phyloP scores from a whole-genome alignment of 2,329 filamentous ascomycete species.

The Ascochyta rabiei region DNA sequence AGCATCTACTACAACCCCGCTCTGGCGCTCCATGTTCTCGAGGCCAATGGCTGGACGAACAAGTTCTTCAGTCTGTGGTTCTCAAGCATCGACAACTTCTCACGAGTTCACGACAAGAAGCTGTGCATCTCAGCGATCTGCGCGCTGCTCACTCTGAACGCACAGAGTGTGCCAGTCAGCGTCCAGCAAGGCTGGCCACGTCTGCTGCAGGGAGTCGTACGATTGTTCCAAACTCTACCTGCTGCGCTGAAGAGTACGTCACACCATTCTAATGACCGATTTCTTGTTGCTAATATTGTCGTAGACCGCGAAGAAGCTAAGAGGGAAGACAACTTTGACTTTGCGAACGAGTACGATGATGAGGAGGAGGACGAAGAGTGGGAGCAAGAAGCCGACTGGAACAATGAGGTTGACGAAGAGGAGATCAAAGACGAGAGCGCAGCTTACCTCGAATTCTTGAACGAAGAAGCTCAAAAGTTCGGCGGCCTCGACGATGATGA shows the following conservation, averaged over 20 bases:
- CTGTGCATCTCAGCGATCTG: constrained; percentile 94
- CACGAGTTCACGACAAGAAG: constrained; percentile 97
- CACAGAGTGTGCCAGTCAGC: constrained; percentile 84
- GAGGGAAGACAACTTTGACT: constrained; percentile 79
- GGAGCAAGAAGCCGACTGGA: constrained; percentile 76
- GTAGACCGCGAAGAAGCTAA: constrained; percentile 87
- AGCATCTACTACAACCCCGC: constrained; percentile 95
- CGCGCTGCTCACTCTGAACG: constrained; percentile 77
- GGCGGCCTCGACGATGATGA: constrained; percentile 64
- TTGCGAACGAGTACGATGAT: constrained; percentile 73
- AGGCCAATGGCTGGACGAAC: constrained; percentile 92
- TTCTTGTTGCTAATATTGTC: constrained; percentile 28
- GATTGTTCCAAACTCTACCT: constrained; percentile 90
- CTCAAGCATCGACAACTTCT: constrained; percentile 91
- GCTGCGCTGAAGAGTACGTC: constrained; percentile 79
- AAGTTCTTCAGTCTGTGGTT: constrained; percentile 99
- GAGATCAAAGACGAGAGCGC: constrained; percentile 87
- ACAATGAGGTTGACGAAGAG: constrained; percentile 68
- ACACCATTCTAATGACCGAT: not conserved
- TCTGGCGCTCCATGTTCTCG: constrained; percentile 84
- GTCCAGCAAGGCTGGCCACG: constrained; percentile 95
- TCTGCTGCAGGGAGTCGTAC: constrained; percentile 84
- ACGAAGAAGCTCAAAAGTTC: constrained; percentile 91
- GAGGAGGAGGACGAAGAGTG: constrained; percentile 85
- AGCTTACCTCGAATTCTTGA: constrained; percentile 94